Evolutionary conservation across 495 filamentous ascomycete genomes (phyloP).

Genomic region (Neurospora sp.): DNA sequence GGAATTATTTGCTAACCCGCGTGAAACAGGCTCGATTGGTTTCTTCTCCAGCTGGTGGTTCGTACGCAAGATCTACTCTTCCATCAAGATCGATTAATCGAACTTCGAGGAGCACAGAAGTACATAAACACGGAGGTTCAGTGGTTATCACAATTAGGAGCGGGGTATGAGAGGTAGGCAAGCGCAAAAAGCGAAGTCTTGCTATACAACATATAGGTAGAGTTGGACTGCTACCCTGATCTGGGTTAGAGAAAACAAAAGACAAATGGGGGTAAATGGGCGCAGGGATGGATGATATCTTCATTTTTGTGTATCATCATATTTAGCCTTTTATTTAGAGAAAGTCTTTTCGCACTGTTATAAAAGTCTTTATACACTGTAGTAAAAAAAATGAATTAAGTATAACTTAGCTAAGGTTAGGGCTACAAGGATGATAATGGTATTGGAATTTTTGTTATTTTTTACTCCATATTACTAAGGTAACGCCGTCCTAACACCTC

Average conservation of each 20-base stretch:
- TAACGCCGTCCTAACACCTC: too few species aligned
- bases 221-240: neutral
- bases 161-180: neutral
- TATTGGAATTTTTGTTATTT: too few species aligned
- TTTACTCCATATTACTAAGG: too few species aligned
- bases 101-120: neutral
- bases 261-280: neutral
- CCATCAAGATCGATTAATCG: slow-evolving; percentile 83
- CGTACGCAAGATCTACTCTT: slow-evolving; percentile 83
- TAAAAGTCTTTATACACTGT: too few species aligned
- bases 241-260: slow-evolving; percentile 4
- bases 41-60: slow-evolving; percentile 94
- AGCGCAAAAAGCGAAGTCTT: neutral
- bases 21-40: slow-evolving; percentile 70
- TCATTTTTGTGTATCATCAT: neutral
- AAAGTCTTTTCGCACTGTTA: too few species aligned
- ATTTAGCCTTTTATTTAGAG: neutral
- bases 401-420: too few species aligned
- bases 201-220: neutral
- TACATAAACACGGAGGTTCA: neutral
- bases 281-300: neutral
- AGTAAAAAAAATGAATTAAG: too few species aligned
- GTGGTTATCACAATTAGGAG: neutral
- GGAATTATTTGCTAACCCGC: neutral
- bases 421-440: too few species aligned